These are phyloP conservation scores for Trypanosoma conorhini DNA, from an alignment of 208 protist species.

Conservation along the genomic window DNA sequence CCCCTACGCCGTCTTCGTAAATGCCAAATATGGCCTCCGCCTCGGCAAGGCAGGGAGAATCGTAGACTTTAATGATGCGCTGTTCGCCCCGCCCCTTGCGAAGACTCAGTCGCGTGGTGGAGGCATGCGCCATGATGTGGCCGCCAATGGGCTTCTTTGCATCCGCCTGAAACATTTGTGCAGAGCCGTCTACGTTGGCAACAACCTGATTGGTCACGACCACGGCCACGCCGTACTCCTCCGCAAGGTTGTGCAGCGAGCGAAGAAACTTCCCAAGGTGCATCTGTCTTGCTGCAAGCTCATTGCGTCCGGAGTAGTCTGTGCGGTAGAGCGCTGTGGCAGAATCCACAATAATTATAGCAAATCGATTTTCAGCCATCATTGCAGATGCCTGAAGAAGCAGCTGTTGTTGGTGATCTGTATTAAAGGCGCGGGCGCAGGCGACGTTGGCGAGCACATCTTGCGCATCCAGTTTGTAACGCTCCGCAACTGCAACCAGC, in stretches of 20 bases:
- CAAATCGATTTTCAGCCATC: conserved; percentile 98
- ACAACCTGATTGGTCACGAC: conserved; percentile 99
- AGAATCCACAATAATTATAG: conserved; percentile 99
- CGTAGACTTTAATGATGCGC: conserved; percentile 99
- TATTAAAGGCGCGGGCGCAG: conserved; percentile 99
- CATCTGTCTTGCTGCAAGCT: conserved; percentile 98
- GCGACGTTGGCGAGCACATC: conserved; percentile 99
- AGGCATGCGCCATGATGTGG: conserved; percentile 99
- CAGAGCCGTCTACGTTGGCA: conserved; percentile 96
- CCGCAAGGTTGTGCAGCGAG: conserved; percentile 96
- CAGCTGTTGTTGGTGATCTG: conserved; percentile 98
- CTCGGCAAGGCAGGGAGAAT: conserved; percentile 99
- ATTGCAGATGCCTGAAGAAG: conserved; percentile 97
- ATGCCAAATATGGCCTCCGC: conserved; percentile 97
- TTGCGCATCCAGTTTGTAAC: conserved; percentile 95
- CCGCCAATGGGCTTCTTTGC: conserved; percentile 99
- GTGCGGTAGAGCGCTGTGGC: conserved; percentile 99
- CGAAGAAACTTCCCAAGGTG: conserved; percentile 99
- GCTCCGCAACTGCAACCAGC: conserved; percentile 89
- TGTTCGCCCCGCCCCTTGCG: conserved; percentile 99
- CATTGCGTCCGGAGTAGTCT: conserved; percentile 98
- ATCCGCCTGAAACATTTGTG: conserved; percentile 96
- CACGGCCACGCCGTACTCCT: conserved; percentile 99
- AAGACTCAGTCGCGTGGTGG: conserved; percentile 98
- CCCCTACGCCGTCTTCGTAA: conserved; percentile 96